Conservation (phyloP, 176 grass and related monocot genomes). For the Triticum timopheevii region DNA sequence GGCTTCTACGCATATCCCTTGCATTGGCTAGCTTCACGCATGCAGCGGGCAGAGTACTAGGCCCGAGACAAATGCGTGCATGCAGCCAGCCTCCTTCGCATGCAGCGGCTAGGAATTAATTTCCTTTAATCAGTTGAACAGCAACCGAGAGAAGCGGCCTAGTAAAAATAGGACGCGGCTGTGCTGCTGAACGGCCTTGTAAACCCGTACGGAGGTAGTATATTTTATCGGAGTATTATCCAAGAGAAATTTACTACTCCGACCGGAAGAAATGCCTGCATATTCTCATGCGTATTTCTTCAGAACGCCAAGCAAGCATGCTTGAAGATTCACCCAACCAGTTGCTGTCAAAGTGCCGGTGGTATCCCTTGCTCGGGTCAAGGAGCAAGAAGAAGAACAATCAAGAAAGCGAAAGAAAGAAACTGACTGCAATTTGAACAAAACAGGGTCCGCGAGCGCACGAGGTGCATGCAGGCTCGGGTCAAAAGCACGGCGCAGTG, state of each 20-base stretch:
- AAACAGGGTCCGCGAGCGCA: background rate
- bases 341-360: background rate
- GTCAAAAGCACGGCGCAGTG: conserved; percentile 4
- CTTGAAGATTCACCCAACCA: background rate
- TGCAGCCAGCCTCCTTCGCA: too few relatives aligned
- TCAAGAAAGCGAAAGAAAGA: background rate
- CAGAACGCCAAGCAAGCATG: background rate
- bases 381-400: background rate
- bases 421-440: background rate
- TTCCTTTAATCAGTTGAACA: too few relatives aligned
- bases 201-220: too few relatives aligned
- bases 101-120: too few relatives aligned
- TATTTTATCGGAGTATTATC: too few relatives aligned
- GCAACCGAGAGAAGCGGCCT: too few relatives aligned
- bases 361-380: background rate
- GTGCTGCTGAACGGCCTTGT: too few relatives aligned
- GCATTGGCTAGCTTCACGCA: too few relatives aligned
- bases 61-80: too few relatives aligned
- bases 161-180: too few relatives aligned
- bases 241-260: background rate
- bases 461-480: background rate
- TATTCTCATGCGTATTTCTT: background rate
- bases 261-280: background rate
- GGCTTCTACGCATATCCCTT: too few relatives aligned
- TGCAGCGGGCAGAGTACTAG: too few relatives aligned